phyloP scores from a whole-genome alignment of 2,329 filamentous ascomycete species.

The Fusarium ramigenum region DNA sequence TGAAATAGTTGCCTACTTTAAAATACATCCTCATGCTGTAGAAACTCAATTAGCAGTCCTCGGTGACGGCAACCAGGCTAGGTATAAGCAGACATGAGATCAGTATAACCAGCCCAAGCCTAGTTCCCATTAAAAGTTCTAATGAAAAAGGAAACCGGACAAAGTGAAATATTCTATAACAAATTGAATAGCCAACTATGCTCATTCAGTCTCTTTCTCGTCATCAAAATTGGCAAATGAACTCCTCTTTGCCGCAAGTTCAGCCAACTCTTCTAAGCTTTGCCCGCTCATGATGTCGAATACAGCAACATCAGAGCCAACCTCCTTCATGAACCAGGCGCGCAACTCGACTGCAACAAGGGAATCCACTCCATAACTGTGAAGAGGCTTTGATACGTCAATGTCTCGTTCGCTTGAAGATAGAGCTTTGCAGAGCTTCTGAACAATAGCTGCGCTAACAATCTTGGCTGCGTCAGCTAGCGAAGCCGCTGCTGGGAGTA shows the following conservation, averaged over 20 bases:
- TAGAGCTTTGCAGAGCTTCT: slow-evolving; percentile 10
- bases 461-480: neutral
- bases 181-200: rapidly evolving
- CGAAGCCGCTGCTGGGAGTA: neutral
- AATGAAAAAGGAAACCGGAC: too few relatives aligned
- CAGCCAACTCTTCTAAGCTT: neutral
- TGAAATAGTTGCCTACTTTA: rapidly evolving
- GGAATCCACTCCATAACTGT: slow-evolving; percentile 53
- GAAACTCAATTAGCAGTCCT: rapidly evolving
- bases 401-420: slow-evolving; percentile 41
- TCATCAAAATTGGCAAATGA: neutral
- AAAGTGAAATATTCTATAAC: neutral
- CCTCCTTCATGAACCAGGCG: slow-evolving; percentile 60
- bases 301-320: slow-evolving; percentile 5
- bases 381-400: slow-evolving; percentile 35
- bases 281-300: slow-evolving; percentile 14
- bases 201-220: neutral
- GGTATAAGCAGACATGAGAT: neutral
- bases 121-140: neutral
- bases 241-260: neutral
- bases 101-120: rapidly evolving
- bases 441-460: neutral
- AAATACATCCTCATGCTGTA: rapidly evolving
- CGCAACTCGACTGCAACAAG: slow-evolving; percentile 61
- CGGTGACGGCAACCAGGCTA: neutral